Evolutionary conservation across 2,329 filamentous ascomycete species (phyloP).

Genomic region (Falciphora oryzae): DNA sequence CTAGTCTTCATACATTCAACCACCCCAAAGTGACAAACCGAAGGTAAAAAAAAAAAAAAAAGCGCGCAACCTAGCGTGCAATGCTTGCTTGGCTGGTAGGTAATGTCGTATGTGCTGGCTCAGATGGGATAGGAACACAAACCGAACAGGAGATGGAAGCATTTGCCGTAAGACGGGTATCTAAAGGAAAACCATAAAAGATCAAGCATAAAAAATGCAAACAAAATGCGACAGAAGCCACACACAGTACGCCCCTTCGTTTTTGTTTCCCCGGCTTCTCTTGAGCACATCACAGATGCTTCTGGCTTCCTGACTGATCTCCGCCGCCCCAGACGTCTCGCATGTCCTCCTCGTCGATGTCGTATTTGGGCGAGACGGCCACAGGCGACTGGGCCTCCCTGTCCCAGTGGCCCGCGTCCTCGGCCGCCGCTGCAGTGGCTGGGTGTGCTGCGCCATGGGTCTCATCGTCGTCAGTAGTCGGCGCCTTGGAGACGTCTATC

Average conservation of each 20-base stretch:
- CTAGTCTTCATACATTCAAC: too few species aligned
- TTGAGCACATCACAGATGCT: constrained; percentile 9
- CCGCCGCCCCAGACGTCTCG: constrained; percentile 18
- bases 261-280: not conserved
- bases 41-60: not conserved
- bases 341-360: constrained; percentile 16
- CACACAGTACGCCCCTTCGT: not conserved
- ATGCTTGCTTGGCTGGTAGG: not conserved
- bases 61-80: not conserved
- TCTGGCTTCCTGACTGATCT: constrained; percentile 3
- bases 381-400: constrained; percentile 9
- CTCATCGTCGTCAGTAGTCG: constrained; percentile 12
- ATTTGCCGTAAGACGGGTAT: constrained; percentile 1
- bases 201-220: not conserved
- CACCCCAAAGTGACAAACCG: too few species aligned
- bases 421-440: constrained; percentile 10
- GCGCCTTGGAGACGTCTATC: constrained; percentile 12
- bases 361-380: constrained; percentile 14
- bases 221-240: not conserved
- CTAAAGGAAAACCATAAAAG: not conserved
- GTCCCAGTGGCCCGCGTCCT: constrained; percentile 18
- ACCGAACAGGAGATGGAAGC: not conserved
- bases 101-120: not conserved
- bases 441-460: not conserved
- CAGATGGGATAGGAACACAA: not conserved